Conservation (phyloP, 257 asterid genomes). For the Eustoma russellianum region DNA sequence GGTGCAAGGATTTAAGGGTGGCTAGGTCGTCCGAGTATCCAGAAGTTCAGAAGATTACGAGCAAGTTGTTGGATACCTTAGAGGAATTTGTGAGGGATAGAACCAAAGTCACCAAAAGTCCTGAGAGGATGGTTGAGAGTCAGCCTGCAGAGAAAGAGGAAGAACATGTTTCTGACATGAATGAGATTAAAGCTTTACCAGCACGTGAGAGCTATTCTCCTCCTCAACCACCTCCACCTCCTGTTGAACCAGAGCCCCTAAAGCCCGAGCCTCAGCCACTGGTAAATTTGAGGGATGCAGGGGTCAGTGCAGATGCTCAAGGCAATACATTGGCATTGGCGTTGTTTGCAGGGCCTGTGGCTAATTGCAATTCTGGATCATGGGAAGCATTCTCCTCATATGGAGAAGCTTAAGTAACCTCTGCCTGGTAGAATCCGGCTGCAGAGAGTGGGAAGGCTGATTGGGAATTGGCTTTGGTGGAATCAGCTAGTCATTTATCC, state of each 20-base stretch:
- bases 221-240: too few relatives aligned
- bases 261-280: constrained; percentile 38
- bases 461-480: constrained; percentile 82
- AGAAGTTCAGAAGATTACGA: too few relatives aligned
- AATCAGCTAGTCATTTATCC: constrained; percentile 60
- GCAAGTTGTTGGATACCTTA: too few relatives aligned
- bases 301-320: constrained; percentile 65
- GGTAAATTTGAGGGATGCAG: constrained; percentile 58
- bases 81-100: too few relatives aligned
- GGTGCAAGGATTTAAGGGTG: too few relatives aligned
- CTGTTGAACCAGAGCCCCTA: constrained; percentile 49
- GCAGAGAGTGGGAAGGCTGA: constrained; percentile 74
- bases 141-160: too few relatives aligned
- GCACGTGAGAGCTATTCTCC: too few relatives aligned
- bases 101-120: too few relatives aligned
- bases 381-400: constrained; percentile 74
- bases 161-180: too few relatives aligned
- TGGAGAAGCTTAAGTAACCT: constrained; percentile 48
- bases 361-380: constrained; percentile 40
- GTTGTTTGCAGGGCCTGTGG: constrained; percentile 54
- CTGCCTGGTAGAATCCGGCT: constrained; percentile 92
- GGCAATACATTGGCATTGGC: constrained; percentile 74
- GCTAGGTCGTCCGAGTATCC: too few relatives aligned
- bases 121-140: too few relatives aligned
- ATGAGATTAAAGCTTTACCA: too few relatives aligned